Evolutionary conservation across 495 filamentous ascomycete species (phyloP).

Genomic region (Apodospora peruviana): DNA sequence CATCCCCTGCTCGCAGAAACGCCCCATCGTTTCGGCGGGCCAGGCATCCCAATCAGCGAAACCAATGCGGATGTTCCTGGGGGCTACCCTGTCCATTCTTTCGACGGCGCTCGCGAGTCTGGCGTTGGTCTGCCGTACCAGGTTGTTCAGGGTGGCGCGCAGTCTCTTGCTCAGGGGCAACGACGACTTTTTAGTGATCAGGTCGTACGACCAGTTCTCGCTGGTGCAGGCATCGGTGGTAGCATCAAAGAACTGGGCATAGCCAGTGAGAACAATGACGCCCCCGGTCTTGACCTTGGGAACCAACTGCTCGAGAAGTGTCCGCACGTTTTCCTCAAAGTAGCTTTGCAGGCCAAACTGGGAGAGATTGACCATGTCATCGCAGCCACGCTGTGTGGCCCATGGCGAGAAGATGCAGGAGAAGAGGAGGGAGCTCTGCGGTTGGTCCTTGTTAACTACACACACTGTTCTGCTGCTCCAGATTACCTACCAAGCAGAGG

Average conservation of each 20-base stretch:
- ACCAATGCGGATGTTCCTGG: slow-evolving; percentile 3
- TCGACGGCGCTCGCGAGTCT: slow-evolving; percentile 12
- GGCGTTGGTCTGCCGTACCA: slow-evolving; percentile 19
- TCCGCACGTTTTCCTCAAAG: slow-evolving; percentile 15
- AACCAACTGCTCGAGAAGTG: slow-evolving; percentile 12
- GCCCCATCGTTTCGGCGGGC: slow-evolving; percentile 10
- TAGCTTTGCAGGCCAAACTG: slow-evolving; percentile 14
- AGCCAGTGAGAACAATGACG: slow-evolving; percentile 17
- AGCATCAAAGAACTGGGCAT: slow-evolving; percentile 25
- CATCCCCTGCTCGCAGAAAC: slow-evolving; percentile 17
- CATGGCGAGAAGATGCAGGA: slow-evolving; percentile 19
- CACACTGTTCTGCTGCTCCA: too few species aligned
- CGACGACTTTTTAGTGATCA: slow-evolving; percentile 25
- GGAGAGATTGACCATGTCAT: slow-evolving; percentile 14
- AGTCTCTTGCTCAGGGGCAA: slow-evolving; percentile 32
- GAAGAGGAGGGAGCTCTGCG: too few species aligned
- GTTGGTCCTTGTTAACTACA: too few species aligned
- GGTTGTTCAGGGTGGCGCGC: slow-evolving; percentile 34
- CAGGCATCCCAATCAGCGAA: slow-evolving; percentile 23
- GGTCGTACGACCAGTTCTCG: slow-evolving; percentile 11
- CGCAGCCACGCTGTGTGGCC: slow-evolving; percentile 11
- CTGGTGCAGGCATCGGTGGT: slow-evolving; percentile 13
- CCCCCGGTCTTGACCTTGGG: slow-evolving; percentile 18
- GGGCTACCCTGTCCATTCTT: too few species aligned
- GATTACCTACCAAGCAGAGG: slow-evolving; percentile 25